Evolutionary conservation across 1,284 basidiomycete species (phyloP).

Genomic region (Peniophora sp.): DNA sequence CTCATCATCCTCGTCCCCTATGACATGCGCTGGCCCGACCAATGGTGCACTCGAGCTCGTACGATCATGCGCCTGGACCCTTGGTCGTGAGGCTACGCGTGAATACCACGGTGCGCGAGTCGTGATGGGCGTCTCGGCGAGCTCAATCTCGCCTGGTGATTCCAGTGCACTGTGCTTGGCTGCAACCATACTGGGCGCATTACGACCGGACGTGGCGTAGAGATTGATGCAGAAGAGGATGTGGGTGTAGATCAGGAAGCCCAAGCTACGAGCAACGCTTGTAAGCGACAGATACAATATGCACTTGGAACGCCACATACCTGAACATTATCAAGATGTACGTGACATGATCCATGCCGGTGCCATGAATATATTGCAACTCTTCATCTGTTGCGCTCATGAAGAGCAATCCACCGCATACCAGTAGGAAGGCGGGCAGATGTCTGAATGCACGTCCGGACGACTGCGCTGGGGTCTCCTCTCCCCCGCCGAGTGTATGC

Average conservation of each 20-base stretch:
- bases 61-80: slow-evolving; percentile 3
- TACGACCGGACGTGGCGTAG: slow-evolving; percentile 54
- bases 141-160: slow-evolving; percentile 22
- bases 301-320: slow-evolving; percentile 23
- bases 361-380: slow-evolving; percentile 56
- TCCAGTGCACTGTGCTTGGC: slow-evolving; percentile 2
- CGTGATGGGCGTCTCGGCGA: slow-evolving; percentile 14
- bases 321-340: slow-evolving; percentile 83
- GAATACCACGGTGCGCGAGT: slow-evolving; percentile 19
- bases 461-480: slow-evolving; percentile 19
- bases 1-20: slow-evolving; percentile 24
- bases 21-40: slow-evolving; percentile 20
- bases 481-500: slow-evolving; percentile 47
- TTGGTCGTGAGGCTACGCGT: slow-evolving; percentile 3
- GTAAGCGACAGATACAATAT: neutral
- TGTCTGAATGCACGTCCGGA: slow-evolving; percentile 70
- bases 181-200: slow-evolving; percentile 27
- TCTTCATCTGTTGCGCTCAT: slow-evolving; percentile 92
- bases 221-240: slow-evolving; percentile 52
- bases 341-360: slow-evolving; percentile 83
- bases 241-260: slow-evolving; percentile 72
- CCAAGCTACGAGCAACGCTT: slow-evolving; percentile 34
- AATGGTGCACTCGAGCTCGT: slow-evolving; percentile 17
- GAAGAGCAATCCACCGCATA: slow-evolving; percentile 56
- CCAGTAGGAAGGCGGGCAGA: slow-evolving; percentile 69